These are phyloP conservation scores for Aspergillus sp. DNA, from an alignment of 2,329 filamentous ascomycete genomes.

Conservation along the genomic window DNA sequence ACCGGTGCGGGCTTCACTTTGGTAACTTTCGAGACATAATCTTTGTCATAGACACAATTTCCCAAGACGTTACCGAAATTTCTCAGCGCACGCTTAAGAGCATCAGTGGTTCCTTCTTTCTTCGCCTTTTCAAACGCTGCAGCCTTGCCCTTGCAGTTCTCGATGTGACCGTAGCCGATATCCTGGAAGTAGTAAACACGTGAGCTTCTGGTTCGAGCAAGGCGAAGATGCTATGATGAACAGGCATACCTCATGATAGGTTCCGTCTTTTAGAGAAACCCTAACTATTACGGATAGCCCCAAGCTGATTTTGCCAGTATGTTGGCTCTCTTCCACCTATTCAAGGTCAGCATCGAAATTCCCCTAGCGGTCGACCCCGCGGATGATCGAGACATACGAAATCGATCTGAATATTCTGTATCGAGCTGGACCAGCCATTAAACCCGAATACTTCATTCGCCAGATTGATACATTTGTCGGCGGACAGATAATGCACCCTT, in stretches of 20 bases:
- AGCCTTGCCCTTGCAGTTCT: slow-evolving; percentile 93
- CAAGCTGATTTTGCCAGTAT: slow-evolving; percentile 75
- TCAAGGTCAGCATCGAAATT: background rate
- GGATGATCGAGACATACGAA: slow-evolving; percentile 58
- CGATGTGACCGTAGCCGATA: slow-evolving; percentile 92
- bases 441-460: slow-evolving; percentile 96
- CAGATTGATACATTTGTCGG: slow-evolving; percentile 92
- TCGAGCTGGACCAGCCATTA: slow-evolving; percentile 96
- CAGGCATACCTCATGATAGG: slow-evolving; percentile 73
- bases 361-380: background rate
- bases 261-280: slow-evolving; percentile 86
- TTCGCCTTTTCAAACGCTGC: slow-evolving; percentile 98
- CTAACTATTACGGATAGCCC: slow-evolving; percentile 88
- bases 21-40: slow-evolving; percentile 84
- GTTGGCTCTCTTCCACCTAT: slow-evolving; percentile 74
- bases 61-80: slow-evolving; percentile 95
- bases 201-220: background rate
- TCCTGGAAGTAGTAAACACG: slow-evolving; percentile 52
- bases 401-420: slow-evolving; percentile 91
- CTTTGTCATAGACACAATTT: slow-evolving; percentile 98
- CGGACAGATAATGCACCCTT: slow-evolving; percentile 91
- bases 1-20: slow-evolving; percentile 77
- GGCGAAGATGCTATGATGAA: background rate
- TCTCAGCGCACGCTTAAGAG: slow-evolving; percentile 80
- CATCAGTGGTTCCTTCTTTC: slow-evolving; percentile 96